Base-by-base conservation (phyloP, 176 grass and related monocot genomes). In the Olyra latifolia region DNA sequence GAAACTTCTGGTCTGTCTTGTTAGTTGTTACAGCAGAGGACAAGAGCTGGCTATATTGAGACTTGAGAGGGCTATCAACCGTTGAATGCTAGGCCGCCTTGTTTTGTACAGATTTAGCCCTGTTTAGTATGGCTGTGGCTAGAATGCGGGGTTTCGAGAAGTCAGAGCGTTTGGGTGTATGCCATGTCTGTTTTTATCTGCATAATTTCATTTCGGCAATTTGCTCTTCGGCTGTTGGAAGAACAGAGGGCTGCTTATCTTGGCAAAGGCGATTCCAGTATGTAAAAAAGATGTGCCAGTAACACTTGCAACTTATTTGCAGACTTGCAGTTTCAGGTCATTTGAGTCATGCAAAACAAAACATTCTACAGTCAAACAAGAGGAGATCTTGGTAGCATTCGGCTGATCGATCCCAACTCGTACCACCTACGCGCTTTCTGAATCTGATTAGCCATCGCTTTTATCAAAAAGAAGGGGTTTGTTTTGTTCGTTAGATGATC, bases 401-500 rank as follows among this genome's bases (percentile, higher is more conserved):
- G 5, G 65, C 10, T 46, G 67, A 19, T 71, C 68, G 1, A 49
- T 71, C 68, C 24, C 12, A 7, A 29, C 6, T 29, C 12, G 25
- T 60, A 60, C 24, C 57, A 28, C 57, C 30, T 11, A 44, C 38
- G 46, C 69, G 69, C 29, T 52, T 32, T 72, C 27, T 71, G 16
- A 15, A 50, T 71, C 25, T 20, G 45, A 23, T 71, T 20, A 29
- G 69, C 6, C 16, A 15, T 72, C 27, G 47, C 69, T n/a, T 53
- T 32, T 28, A 58, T 58, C 38, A 7, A 30, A 11, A 64, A 78
- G 19, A 11, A 23, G 19, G 11, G 25, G 57, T 1, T 60, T 29
- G 27, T 25, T 69, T 35, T 80, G 78, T 3, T 58, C 55, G 64
- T 57, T 22, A 30, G 65, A 48, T 70, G 67, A 32, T 60, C 27